A percentile compares a stretch with the other conserved stretches of the same genome.
phyloP scores from a whole-genome alignment of 1,284 basidiomycete genomes.

The Cutaneotrichosporon daszewskae region DNA sequence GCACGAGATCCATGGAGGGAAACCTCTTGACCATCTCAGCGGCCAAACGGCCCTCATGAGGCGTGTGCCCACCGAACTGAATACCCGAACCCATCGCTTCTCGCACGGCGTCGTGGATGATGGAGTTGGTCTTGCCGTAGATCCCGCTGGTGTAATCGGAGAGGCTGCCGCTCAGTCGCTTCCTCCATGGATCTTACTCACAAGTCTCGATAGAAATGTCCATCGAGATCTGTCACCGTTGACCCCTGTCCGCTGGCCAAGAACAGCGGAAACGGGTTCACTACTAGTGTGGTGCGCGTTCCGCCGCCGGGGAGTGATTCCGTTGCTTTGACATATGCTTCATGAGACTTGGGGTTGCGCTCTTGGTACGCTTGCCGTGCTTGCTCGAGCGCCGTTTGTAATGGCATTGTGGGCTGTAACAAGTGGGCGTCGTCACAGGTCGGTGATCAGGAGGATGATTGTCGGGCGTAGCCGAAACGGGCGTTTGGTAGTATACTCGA shows the following conservation, averaged over 20 bases:
- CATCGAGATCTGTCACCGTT: constrained; percentile 21
- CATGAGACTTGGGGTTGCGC: constrained; percentile 14
- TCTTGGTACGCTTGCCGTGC: constrained; percentile 4
- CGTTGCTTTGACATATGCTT: constrained; percentile 5
- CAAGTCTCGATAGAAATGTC: constrained; percentile 26
- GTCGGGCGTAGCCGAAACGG: too few species aligned
- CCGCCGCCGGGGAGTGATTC: constrained; percentile 19
- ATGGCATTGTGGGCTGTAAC: too few species aligned
- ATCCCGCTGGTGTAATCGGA: constrained; percentile 28
- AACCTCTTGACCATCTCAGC: constrained; percentile 19
- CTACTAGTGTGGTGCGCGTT: constrained; percentile 25
- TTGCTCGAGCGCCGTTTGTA: background rate
- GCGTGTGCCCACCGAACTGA: constrained; percentile 27
- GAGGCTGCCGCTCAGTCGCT: constrained; percentile 10
- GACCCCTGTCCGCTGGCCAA: constrained; percentile 14
- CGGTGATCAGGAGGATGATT: too few species aligned
- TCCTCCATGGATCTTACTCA: constrained; percentile 4
- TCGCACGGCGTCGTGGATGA: constrained; percentile 19
- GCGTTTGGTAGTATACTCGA: too few species aligned
- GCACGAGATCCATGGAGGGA: constrained; percentile 26
- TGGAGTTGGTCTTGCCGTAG: constrained; percentile 26
- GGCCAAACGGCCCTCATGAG: constrained; percentile 19
- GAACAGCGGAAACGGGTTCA: constrained; percentile 25
- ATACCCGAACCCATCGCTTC: constrained; percentile 16
- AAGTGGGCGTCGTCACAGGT: too few species aligned